Evolutionary conservation across 2,329 filamentous ascomycete species (phyloP), one percentile per base, ranked within the genome.

Genomic region (Scytalidium sp.): DNA sequence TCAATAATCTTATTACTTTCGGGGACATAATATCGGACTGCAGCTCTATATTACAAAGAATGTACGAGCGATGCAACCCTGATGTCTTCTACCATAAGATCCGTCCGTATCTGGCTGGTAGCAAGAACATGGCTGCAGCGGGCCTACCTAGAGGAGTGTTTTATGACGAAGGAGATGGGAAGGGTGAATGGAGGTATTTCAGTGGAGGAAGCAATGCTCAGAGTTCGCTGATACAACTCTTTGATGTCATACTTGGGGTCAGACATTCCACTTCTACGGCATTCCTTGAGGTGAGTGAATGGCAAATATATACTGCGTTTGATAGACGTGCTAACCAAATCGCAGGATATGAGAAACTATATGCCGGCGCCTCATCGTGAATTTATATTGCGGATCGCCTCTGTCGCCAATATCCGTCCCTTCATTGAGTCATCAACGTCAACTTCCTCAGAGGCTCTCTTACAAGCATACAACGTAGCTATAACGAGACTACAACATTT

Each of bases 151-250:
- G 83, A 11, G 93, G 93, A 0, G 84, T 97, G 5, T 83, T 92
- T 47, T 96, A 96, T 64, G 90, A 96, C 57, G 80, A 88, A 50
- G 87, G 84, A 1, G 75, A 81, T 2, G 85, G 83, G 1, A 73
- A 74, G 13, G 80, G 84, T 0, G 71, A 79, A 29, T 96, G 90
- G 77, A 77, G 84, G 17, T 85, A 93, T 58, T 87, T 88, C 50
- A 82, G 88, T n/a, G 93, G 93, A 17, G 93, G 93, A 3, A 95
- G 89, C 66, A 97, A 97, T 62, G 93, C 92, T 0, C 93, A 97
- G 68, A 93, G 88, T 67, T 95, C 90, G 1, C 75, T 96, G 40
- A 91, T 97, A 51, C 91, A 97, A 62, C 94, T 96, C 72, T 90
- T 96, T 67, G 93, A 97, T 64, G 79, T 95, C 13, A 81, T 91